Evolutionary conservation across 2,329 filamentous ascomycete genomes (phyloP).

Genomic region (Stagonosporopsis rhizophila): DNA sequence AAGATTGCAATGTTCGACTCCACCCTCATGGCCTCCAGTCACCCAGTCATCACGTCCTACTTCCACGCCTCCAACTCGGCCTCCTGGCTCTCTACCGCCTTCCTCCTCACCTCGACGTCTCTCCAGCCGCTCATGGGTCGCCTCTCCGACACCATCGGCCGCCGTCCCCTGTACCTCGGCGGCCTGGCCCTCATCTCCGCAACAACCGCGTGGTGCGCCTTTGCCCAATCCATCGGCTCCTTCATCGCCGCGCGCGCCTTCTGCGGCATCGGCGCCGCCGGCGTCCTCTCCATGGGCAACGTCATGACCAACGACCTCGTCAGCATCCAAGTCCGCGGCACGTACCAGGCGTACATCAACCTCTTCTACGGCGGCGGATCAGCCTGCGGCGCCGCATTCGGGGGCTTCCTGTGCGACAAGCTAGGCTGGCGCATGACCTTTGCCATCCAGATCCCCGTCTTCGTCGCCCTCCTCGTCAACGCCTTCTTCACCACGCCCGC

Average conservation of each 20-base stretch:
- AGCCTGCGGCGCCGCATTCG: conserved; percentile 69
- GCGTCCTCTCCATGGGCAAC: conserved; percentile 70
- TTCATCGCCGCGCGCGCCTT: conserved; percentile 75
- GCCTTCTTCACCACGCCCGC: conserved; percentile 54
- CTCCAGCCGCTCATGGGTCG: conserved; percentile 78
- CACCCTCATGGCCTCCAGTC: conserved; percentile 81
- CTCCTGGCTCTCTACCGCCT: conserved; percentile 82
- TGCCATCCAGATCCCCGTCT: conserved; percentile 59
- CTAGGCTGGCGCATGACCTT: conserved; percentile 79
- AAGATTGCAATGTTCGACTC: conserved; percentile 67
- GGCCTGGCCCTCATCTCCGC: conserved; percentile 68
- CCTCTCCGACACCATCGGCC: conserved; percentile 75
- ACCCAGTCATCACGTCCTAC: conserved; percentile 82
- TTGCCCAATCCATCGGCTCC: conserved; percentile 70
- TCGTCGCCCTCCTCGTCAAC: conserved; percentile 55
- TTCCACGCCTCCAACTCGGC: conserved; percentile 79
- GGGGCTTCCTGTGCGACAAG: conserved; percentile 72
- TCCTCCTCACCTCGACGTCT: conserved; percentile 76
- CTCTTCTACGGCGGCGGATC: conserved; percentile 64
- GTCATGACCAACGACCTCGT: conserved; percentile 79
- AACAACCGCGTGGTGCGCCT: conserved; percentile 73
- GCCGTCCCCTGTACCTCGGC: conserved; percentile 70
- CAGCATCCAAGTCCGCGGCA: conserved; percentile 73
- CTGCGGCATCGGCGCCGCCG: conserved; percentile 76
- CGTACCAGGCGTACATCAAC: conserved; percentile 74